Percentiles rank a stretch among this genome's conserved stretches.
Evolutionary conservation across 202 grass and related monocot genomes (phyloP).

Genomic region (Eragrostis tef): DNA sequence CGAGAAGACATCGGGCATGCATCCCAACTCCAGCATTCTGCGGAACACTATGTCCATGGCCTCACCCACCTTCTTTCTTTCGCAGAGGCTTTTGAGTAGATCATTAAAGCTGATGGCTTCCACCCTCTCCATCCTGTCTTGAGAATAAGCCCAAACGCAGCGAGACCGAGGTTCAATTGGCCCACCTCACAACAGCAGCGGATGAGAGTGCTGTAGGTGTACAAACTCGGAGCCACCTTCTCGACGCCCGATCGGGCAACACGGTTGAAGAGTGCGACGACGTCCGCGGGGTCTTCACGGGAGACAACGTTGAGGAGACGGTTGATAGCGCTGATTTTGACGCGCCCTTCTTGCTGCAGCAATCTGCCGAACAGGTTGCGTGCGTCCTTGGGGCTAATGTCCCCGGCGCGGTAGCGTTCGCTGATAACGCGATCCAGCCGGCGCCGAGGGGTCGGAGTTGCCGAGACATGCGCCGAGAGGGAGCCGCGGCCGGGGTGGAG

Average conservation of each 20-base stretch:
- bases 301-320: not conserved
- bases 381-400: not conserved
- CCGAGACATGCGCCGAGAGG: no score
- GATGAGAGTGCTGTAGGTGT: not conserved
- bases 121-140: not conserved
- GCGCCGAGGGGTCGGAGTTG: no score
- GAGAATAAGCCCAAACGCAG: not conserved
- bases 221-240: not conserved
- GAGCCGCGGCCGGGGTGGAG: no score
- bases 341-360: not conserved
- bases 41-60: not conserved
- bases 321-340: not conserved
- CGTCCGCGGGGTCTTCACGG: not conserved
- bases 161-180: not conserved
- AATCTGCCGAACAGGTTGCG: not conserved
- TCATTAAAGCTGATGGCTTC: not conserved
- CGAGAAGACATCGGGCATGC: not conserved
- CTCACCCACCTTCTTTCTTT: not conserved
- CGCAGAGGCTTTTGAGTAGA: not conserved
- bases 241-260: not conserved
- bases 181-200: not conserved
- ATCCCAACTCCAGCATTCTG: not conserved
- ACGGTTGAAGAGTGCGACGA: constrained; percentile 20
- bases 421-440: not conserved
- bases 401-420: not conserved